Evolutionary conservation across 352 stramenopile genomes (phyloP).

Genomic region (Pythium pectinolyticum): DNA sequence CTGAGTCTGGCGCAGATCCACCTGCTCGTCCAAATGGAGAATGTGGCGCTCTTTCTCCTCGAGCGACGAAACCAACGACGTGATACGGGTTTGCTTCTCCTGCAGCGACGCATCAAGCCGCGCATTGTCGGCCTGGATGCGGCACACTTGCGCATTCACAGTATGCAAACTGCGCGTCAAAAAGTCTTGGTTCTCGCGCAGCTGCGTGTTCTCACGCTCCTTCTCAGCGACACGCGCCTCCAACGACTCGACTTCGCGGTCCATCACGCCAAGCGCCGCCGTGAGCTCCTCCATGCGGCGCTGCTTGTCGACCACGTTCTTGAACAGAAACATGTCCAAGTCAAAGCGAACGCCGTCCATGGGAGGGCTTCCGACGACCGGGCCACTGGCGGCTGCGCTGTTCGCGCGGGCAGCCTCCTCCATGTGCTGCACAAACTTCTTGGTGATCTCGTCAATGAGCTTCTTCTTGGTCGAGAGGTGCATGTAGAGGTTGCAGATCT

Average conservation of each 20-base stretch:
- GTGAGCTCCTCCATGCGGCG: conserved; percentile 65
- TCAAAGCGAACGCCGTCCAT: conserved; percentile 46
- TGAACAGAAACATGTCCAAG: conserved; percentile 77
- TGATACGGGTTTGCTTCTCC: conserved; percentile 61
- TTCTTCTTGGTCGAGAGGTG: conserved; percentile 81
- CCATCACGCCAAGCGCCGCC: conserved; percentile 60
- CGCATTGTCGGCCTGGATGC: conserved; percentile 61
- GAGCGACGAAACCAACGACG: conserved; percentile 51
- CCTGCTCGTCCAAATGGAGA: conserved; percentile 59
- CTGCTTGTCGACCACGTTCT: conserved; percentile 68
- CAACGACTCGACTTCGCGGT: conserved; percentile 63
- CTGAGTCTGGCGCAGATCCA: conserved; percentile 50
- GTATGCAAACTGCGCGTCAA: conserved; percentile 48
- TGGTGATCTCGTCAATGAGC: conserved; percentile 71
- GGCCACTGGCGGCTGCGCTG: conserved; percentile 16
- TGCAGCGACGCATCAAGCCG: conserved; percentile 46
- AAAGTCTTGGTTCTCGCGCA: conserved; percentile 55
- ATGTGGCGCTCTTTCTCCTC: conserved; percentile 72
- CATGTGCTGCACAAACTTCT: conserved; percentile 59
- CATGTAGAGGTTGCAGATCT: conserved; percentile 81
- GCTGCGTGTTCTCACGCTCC: conserved; percentile 50
- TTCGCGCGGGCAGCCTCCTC: conserved; percentile 44
- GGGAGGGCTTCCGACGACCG: conserved; percentile 1
- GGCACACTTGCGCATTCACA: conserved; percentile 52
- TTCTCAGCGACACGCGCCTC: conserved; percentile 55